Percentiles rank a stretch among this genome's conserved stretches.
phyloP scores from a whole-genome alignment of 2,329 filamentous ascomycete species.

The Aspergillus glaucus region DNA sequence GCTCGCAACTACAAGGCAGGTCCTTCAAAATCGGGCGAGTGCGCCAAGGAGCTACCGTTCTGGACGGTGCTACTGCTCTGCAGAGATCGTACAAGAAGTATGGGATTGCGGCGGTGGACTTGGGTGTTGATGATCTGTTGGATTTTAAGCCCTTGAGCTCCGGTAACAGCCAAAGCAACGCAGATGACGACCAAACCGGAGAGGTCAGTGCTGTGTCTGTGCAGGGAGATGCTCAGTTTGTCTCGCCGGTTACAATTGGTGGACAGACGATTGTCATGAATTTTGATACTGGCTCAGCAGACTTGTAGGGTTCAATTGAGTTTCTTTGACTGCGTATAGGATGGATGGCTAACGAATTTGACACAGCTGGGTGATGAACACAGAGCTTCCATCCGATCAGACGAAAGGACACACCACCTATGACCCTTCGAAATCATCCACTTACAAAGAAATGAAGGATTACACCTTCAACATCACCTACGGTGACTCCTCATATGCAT shows the following conservation, averaged over 20 bases:
- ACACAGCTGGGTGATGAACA: conserved; percentile 63
- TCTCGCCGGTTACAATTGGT: conserved; percentile 63
- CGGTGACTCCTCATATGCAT: conserved; percentile 59
- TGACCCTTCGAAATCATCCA: conserved; percentile 47
- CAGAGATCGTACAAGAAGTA: conserved; percentile 64
- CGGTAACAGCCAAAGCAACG: conserved; percentile 20
- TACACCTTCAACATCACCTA: conserved; percentile 60
- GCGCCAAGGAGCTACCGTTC: conserved; percentile 49
- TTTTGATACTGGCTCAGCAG: conserved; percentile 70
- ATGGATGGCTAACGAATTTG: not conserved
- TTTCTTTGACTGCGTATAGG: not conserved
- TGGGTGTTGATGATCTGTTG: conserved; percentile 34
- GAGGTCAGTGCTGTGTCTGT: conserved; percentile 60
- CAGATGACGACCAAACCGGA: conserved; percentile 40
- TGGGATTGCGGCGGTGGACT: conserved; percentile 42
- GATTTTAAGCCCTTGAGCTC: conserved; percentile 29
- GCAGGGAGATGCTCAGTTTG: conserved; percentile 61
- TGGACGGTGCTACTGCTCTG: conserved; percentile 57
- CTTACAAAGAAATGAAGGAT: conserved; percentile 45
- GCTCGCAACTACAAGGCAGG: conserved; percentile 20
- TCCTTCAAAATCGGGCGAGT: conserved; percentile 59
- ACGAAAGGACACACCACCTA: conserved; percentile 51
- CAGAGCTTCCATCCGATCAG: conserved; percentile 43
- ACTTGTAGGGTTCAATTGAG: conserved; percentile 47
- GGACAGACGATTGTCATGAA: conserved; percentile 63